Evolutionary conservation across 352 stramenopile species (phyloP).

Genomic region (Aphanomyces euteiches): DNA sequence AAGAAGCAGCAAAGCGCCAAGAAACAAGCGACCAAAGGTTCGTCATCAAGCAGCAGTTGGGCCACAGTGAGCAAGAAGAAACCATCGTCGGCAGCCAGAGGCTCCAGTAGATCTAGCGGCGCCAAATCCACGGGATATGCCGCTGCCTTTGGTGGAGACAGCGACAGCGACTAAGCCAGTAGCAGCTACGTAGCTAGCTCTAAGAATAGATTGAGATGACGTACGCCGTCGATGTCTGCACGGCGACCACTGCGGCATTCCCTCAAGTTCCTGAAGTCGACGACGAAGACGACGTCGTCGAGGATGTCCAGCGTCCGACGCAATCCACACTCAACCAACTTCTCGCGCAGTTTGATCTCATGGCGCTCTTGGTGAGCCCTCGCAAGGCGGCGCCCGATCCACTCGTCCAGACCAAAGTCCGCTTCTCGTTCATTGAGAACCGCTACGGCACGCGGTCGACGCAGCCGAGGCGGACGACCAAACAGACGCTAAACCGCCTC

Average conservation of each 20-base stretch:
- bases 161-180: slow-evolving; percentile 17
- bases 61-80: slow-evolving; percentile 28
- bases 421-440: slow-evolving; percentile 43
- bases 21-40: not conserved
- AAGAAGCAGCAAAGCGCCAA: slow-evolving; percentile 23
- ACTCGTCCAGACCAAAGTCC: not conserved
- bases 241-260: not conserved
- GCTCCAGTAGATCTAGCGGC: not conserved
- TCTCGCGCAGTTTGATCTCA: not conserved
- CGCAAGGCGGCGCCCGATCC: not conserved
- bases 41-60: slow-evolving; percentile 6
- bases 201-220: not conserved
- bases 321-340: slow-evolving; percentile 2
- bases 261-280: not conserved
- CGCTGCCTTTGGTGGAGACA: slow-evolving; percentile 18
- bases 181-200: too few relatives aligned
- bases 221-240: slow-evolving; percentile 9
- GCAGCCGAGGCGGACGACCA: slow-evolving; percentile 47
- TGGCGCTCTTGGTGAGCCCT: not conserved
- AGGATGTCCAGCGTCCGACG: not conserved
- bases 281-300: not conserved
- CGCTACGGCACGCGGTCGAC: slow-evolving; percentile 54
- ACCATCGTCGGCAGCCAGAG: not conserved
- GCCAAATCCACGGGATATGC: slow-evolving; percentile 15
- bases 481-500: slow-evolving; percentile 57